Base-by-base conservation (phyloP, 2,329 filamentous ascomycete species). In the Calonectria montana region DNA sequence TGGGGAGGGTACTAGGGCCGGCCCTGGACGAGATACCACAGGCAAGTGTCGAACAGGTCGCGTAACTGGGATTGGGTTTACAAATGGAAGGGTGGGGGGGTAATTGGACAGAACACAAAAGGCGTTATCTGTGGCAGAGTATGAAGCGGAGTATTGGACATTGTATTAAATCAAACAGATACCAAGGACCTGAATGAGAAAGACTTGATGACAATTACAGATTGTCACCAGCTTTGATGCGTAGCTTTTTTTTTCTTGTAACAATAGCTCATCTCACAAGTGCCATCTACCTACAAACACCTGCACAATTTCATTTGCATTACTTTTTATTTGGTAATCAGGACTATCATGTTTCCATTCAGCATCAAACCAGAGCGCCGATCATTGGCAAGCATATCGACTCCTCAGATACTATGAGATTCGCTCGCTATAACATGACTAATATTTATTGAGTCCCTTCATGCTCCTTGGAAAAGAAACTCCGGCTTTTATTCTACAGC, bases 1-100 rank as follows among this genome's bases (percentile, higher is more conserved):
- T 87, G 8, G 75, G 69, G 27, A 81, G 84, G 47, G 84, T 89
- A 4, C 67, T 88, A 43, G 82, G 78, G 7, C 75, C 77, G 23
- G 70, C 62, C 27, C 21, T 78, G 41, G 75, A 78, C 25, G 73
- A 65, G 29, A 70, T 77, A 59, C 53, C 53, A 23, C 53, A 39
- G 31, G 53, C n/a, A 23, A 39, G 53, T 23, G 16, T 59, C 21
- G 53, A 37, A 15, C 31, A 39, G 35, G 53, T 59, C 8, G 53
- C 31, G 23, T 59, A 59, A 39, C 53, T 15, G 21, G 18, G 25
- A 29, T 16, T 7, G 8, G 47, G 53, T 39, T 59, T 23, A 21
- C n/a, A 23, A 39, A 39, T 23, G n/a, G 31, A 59, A 59, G n/a
- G 53, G 53, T 23, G 31, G 53, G 53, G 15, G 53, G 31, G 37